Percentiles rank a stretch among this genome's conserved stretches.
Conservation (phyloP, 208 protist genomes). For the Phytomonas serpens region DNA sequence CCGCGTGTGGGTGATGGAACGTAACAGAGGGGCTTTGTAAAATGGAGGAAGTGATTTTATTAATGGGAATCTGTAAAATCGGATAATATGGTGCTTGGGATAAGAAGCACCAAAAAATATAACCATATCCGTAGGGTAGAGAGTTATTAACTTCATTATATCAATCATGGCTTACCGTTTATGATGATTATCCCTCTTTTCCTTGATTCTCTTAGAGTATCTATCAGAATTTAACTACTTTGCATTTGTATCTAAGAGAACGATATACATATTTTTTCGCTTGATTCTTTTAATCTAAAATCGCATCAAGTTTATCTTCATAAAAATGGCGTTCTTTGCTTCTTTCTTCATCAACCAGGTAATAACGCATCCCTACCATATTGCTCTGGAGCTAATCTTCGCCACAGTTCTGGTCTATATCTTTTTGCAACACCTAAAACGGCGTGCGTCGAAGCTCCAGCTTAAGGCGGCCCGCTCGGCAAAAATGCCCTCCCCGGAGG, state of each 20-base stretch:
- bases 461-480: constrained; percentile 14
- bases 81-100: too few relatives aligned
- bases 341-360: constrained; percentile 26
- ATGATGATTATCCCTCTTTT: not conserved
- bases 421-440: constrained; percentile 21
- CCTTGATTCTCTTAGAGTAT: not conserved
- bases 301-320: not conserved
- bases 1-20: too few relatives aligned
- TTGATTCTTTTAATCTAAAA: not conserved
- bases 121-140: too few relatives aligned
- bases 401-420: constrained; percentile 33
- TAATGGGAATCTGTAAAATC: too few relatives aligned
- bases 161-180: too few relatives aligned
- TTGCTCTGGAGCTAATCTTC: constrained; percentile 60
- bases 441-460: constrained; percentile 9
- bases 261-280: constrained; percentile 2
- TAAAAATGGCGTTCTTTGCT: constrained; percentile 11
- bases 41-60: too few relatives aligned
- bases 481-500: constrained; percentile 58
- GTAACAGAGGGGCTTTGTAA: too few relatives aligned
- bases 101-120: too few relatives aligned
- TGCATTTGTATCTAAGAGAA: not conserved
- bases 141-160: too few relatives aligned
- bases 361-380: constrained; percentile 49
- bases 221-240: not conserved